These are phyloP conservation scores for Acer campestre DNA, from an alignment of 345 rosid species.

Conservation along the genomic window DNA sequence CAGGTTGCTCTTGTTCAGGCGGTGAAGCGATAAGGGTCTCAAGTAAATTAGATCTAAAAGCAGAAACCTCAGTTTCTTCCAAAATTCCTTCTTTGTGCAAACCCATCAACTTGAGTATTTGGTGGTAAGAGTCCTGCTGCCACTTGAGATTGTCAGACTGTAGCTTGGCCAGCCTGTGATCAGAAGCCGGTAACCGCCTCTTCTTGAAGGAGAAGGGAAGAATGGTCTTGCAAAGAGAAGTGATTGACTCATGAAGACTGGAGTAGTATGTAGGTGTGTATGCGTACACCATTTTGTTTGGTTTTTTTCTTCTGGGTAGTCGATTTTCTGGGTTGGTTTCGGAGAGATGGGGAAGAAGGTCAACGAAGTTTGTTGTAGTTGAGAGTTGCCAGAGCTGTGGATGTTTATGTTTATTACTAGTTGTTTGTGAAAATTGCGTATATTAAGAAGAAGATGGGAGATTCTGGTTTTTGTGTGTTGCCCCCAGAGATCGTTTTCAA, in stretches of 20 bases:
- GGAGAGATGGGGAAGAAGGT: constrained; percentile 14
- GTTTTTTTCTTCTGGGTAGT: constrained; percentile 7
- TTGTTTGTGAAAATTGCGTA: neutral
- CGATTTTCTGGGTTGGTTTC: neutral
- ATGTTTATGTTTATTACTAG: neutral
- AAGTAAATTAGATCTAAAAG: constrained; percentile 61
- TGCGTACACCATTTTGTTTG: constrained; percentile 52
- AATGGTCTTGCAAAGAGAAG: constrained; percentile 74
- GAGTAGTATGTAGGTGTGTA: constrained; percentile 83
- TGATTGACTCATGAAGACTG: constrained; percentile 70
- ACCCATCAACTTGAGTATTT: constrained; percentile 71
- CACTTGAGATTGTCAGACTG: constrained; percentile 82
- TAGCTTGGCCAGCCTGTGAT: constrained; percentile 55
- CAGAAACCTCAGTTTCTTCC: constrained; percentile 51
- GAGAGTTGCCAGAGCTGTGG: constrained; percentile 31
- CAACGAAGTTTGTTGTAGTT: constrained; percentile 1
- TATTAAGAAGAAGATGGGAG: neutral
- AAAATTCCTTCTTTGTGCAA: constrained; percentile 70
- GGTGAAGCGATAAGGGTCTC: constrained; percentile 64
- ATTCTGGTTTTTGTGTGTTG: neutral
- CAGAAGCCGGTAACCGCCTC: constrained; percentile 45
- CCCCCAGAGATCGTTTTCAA: neutral
- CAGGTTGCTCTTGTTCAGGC: constrained; percentile 47
- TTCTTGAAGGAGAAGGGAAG: constrained; percentile 77
- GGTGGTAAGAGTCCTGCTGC: constrained; percentile 83